Evolutionary conservation across 148 eudicot genomes (phyloP), one percentile per base, ranked within the genome.

Genomic region (Cornus suecica): DNA sequence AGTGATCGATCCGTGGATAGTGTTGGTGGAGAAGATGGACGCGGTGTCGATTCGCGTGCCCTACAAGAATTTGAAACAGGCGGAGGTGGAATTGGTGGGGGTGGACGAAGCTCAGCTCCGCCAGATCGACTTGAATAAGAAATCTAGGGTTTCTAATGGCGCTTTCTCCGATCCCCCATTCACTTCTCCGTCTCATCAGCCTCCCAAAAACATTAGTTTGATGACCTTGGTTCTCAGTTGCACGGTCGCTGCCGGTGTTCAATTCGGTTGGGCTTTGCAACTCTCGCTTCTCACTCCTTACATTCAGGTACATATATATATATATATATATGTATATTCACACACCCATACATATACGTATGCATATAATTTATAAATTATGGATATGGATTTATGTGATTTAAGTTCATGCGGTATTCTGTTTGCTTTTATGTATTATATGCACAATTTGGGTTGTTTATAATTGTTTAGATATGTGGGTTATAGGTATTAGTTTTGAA

Each of bases 191-290:
- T 10, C 27, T 52, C 32, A 42, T 2, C 51, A 65, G 29, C 75
- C 74, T 52, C 80, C 85, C 54, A 67, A 75, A 52, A 66, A 79
- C 48, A n/a, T 65, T 20, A 81, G 84, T 83, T 84, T 92, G 81
- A 1, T 74, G 54, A 87, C 80, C 30, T 80, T 92, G 85, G 81
- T 92, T 30, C 87, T 92, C 8, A 88, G 91, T 68, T 92, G 94
- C 71, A 88, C 89, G 37, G 80, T 92, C 45, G 94, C 94, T 14
- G 97, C 92, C 13, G 97, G 97, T 30, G 97, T 92, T 16, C 97
- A 92, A 63, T 92, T 92, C 32, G 97, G 94, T n/a, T 92, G 97
- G 97, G 97, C 97, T 0, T 81, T 92, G 29, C 97, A 92, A 68
- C 89, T 92, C 25, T 88, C 94, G 22, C 94, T 92, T 31, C 89